These are phyloP conservation scores for Fusarium brevicatenulatum DNA, from an alignment of 2,329 filamentous ascomycete genomes.

Conservation along the genomic window DNA sequence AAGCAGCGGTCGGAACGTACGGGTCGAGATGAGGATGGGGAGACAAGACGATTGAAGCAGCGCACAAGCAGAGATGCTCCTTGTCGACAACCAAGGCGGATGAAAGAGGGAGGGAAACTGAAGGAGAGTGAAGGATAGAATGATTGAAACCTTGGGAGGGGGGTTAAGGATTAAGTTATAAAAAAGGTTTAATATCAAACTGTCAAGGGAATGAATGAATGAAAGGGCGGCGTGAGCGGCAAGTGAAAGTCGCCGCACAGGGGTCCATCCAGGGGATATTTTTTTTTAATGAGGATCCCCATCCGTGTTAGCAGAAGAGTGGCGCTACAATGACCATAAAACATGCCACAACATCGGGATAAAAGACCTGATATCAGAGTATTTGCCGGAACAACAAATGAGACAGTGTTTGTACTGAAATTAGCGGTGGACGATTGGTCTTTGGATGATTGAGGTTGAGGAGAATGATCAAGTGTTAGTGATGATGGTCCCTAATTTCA, in stretches of 20 bases:
- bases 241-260: conserved; percentile 33
- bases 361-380: conserved; percentile 14
- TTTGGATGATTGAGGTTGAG: background rate
- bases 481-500: background rate
- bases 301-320: conserved; percentile 41
- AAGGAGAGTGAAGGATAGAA: conserved; percentile 13
- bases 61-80: conserved; percentile 22
- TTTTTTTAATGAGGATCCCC: conserved; percentile 48
- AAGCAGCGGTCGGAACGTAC: conserved; percentile 25
- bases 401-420: conserved; percentile 27
- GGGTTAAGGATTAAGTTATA: background rate
- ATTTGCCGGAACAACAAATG: conserved; percentile 25
- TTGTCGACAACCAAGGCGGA: conserved; percentile 9
- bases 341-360: conserved; percentile 40
- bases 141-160: conserved; percentile 15
- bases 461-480: background rate
- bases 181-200: conserved; percentile 27
- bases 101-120: background rate
- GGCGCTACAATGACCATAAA: conserved; percentile 44
- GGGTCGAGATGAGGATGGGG: conserved; percentile 11
- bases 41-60: conserved; percentile 2
- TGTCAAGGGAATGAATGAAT: conserved; percentile 10
- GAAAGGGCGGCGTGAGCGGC: conserved; percentile 33
- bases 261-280: conserved; percentile 40
- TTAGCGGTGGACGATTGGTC: conserved; percentile 19